Base-by-base conservation (phyloP, 129 eudicot genomes). In the Pseudognaphalium luteoalbum region DNA sequence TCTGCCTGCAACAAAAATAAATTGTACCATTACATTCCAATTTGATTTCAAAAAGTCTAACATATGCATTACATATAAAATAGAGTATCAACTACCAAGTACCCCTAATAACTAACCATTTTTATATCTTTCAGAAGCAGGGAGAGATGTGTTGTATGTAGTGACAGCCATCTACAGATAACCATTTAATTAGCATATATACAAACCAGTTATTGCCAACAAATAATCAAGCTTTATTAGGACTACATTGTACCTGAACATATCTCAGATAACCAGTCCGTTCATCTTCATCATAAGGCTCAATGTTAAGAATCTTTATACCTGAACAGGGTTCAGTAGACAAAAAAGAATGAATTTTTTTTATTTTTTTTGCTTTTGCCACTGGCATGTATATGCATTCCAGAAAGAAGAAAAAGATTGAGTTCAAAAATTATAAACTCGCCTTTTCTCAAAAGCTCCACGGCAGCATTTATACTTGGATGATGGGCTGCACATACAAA, bases 91-190 rank as follows among this genome's bases (percentile, higher is more conserved):
- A 32, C 33, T 78, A 70, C 65, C 5, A 3, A 68, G 35, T 12
- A 39, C 47, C 74, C 66, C 68, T 69, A 33, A 74, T 61, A n/a
- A 84, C 84, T 70, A 73, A 91, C 98, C 98, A 81, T 84, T 89
- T 83, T 66, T 79, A 84, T 94, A 94, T 94, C 98, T 87, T 83
- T 91, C 93, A 33, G 97, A 81, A 21, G 84, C 86, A 66, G 98
- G 97, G 77, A 94, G 96, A 57, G 96, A 87, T 34, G 97, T 94
- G 86, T 89, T 83, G 80, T 91, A 77, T 57, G 98, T 94, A 37
- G 96, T 94, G 84, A 94, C 98, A 66, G 97, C 98, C 97, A 94
- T 94, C 98, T 94, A 83, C 32, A 74, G 39, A 62, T 47, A 58
- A 60, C 79, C 61, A 54, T 64, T 30, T 54, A 29, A 44, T 68